phyloP scores from a whole-genome alignment of 2,329 filamentous ascomycete genomes.

The Ascochyta rabiei region DNA sequence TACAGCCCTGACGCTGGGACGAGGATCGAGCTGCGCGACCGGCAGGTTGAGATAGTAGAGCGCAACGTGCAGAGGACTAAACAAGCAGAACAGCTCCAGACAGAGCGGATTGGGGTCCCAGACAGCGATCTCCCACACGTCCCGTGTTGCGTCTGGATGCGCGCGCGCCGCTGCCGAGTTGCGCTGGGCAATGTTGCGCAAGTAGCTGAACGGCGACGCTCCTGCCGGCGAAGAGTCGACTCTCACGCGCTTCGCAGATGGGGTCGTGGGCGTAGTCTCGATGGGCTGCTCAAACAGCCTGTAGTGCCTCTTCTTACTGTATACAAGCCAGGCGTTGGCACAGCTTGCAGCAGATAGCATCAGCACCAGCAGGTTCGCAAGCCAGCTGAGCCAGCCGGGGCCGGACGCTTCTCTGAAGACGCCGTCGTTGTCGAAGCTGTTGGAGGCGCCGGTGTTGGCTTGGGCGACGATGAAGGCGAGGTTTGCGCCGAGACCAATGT shows the following conservation, averaged over 20 bases:
- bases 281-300: conserved; percentile 88
- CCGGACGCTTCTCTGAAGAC: conserved; percentile 69
- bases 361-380: conserved; percentile 74
- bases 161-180: conserved; percentile 80
- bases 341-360: conserved; percentile 69
- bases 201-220: conserved; percentile 77
- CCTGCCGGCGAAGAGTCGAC: conserved; percentile 82
- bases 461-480: conserved; percentile 80
- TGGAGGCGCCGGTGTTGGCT: conserved; percentile 69
- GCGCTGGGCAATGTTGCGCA: conserved; percentile 67
- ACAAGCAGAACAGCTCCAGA: conserved; percentile 82
- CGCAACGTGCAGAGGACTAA: conserved; percentile 91
- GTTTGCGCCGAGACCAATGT: conserved; percentile 78
- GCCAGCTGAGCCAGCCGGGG: conserved; percentile 70
- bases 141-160: conserved; percentile 78
- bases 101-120: conserved; percentile 93
- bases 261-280: conserved; percentile 75
- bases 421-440: conserved; percentile 68
- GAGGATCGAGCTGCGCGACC: conserved; percentile 73
- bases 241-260: conserved; percentile 85
- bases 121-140: conserved; percentile 93
- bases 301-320: conserved; percentile 82
- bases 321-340: conserved; percentile 80
- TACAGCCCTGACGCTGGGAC: conserved; percentile 84
- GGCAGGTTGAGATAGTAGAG: conserved; percentile 90